These are phyloP conservation scores for Ramaria rubella DNA, from an alignment of 768 basidiomycete genomes.

Conservation along the genomic window DNA sequence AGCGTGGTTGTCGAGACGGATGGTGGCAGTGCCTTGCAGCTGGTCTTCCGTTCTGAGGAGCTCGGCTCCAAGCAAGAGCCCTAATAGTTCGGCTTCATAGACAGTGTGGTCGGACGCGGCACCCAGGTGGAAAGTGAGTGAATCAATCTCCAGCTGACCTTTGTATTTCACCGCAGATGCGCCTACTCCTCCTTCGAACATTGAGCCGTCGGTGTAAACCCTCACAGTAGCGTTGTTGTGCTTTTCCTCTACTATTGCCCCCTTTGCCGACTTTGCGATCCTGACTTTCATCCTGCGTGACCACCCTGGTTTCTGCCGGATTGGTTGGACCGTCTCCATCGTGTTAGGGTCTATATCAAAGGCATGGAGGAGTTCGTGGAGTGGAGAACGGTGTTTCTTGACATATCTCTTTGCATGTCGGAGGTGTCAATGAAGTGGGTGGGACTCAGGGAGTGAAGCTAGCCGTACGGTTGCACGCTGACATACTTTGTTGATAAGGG, in stretches of 20 bases:
- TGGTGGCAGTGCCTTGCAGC: not conserved
- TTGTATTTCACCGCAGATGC: slow-evolving; percentile 10
- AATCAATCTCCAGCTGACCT: not conserved
- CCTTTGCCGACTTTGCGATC: not conserved
- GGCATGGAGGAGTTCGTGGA: slow-evolving; percentile 18
- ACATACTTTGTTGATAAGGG: not conserved
- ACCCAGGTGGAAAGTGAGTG: not conserved
- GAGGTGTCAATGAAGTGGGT: slow-evolving; percentile 13
- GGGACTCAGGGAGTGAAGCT: slow-evolving; percentile 8
- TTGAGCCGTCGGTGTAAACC: slow-evolving; percentile 7
- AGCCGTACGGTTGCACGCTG: not conserved
- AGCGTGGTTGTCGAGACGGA: slow-evolving; percentile 13
- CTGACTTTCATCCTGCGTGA: not conserved
- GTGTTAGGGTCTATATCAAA: slow-evolving; percentile 1
- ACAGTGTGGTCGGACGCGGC: not conserved
- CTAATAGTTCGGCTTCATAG: not conserved
- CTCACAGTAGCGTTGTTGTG: not conserved
- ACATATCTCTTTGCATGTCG: not conserved
- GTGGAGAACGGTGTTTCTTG: slow-evolving; percentile 15
- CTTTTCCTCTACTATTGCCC: not conserved
- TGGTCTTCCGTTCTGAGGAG: not conserved
- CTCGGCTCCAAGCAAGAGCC: not conserved
- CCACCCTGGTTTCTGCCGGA: not conserved
- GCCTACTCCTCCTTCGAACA: slow-evolving; percentile 9
- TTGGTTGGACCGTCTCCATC: slow-evolving; percentile 15